Conservation (phyloP, 306 rosid species). For the Quercus agrifolia region DNA sequence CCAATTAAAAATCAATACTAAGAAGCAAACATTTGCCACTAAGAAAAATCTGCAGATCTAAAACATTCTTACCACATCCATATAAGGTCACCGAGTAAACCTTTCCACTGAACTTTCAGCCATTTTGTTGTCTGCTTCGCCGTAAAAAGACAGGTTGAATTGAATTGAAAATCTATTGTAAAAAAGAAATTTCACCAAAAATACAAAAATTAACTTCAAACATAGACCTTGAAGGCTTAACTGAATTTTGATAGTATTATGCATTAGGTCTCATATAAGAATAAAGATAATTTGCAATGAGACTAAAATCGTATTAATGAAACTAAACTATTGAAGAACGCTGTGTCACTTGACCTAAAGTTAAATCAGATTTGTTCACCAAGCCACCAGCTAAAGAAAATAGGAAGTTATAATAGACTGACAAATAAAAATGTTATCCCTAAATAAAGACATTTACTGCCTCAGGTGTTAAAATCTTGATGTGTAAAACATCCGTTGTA, state of each 20-base stretch:
- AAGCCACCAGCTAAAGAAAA: background rate
- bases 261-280: constrained; percentile 21
- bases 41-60: constrained; percentile 33
- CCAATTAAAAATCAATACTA: constrained; percentile 14
- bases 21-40: constrained; percentile 27
- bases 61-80: constrained; percentile 58
- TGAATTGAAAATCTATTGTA: constrained; percentile 59
- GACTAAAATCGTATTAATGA: background rate
- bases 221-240: constrained; percentile 21
- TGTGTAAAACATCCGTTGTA: background rate
- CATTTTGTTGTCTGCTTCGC: constrained; percentile 53
- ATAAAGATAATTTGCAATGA: constrained; percentile 11
- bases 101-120: constrained; percentile 53
- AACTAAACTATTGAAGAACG: background rate
- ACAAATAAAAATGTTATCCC: background rate
- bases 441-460: background rate
- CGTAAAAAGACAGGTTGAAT: constrained; percentile 46
- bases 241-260: constrained; percentile 20
- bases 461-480: background rate
- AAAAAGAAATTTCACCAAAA: constrained; percentile 50
- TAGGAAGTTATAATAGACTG: background rate
- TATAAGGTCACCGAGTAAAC: constrained; percentile 49
- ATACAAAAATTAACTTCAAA: constrained; percentile 30
- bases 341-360: background rate
- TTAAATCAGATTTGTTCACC: background rate